Percentiles rank a stretch among this genome's conserved stretches.
phyloP scores from a whole-genome alignment of 192 early-diverging fungal genomes.

The Coemansia sp. region DNA sequence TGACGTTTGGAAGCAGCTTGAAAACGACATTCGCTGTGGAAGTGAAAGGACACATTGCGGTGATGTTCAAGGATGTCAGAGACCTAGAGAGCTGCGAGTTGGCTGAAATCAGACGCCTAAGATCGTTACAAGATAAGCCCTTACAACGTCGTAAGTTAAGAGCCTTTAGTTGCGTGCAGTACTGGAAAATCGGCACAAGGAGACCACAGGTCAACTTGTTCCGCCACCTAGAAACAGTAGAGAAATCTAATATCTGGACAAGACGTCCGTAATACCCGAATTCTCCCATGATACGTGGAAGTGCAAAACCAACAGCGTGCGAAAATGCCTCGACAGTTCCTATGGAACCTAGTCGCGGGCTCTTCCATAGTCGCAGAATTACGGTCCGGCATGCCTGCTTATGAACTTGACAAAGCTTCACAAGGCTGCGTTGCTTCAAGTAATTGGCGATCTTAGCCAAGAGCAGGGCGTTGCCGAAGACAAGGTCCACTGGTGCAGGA shows the following conservation, averaged over 20 bases:
- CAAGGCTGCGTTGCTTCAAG: not conserved
- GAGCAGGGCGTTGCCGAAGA: not conserved
- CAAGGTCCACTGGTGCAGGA: not conserved
- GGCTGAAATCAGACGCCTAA: not conserved
- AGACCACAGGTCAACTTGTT: slow-evolving; percentile 4
- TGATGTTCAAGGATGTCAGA: not conserved
- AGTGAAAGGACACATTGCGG: not conserved
- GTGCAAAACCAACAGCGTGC: not conserved
- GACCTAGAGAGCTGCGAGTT: slow-evolving; percentile 7
- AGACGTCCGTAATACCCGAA: slow-evolving; percentile 10
- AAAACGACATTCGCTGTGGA: not conserved
- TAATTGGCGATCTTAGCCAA: not conserved
- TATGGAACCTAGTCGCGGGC: not conserved
- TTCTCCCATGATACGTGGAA: not conserved
- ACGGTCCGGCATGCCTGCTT: slow-evolving; percentile 13
- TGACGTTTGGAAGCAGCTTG: not conserved
- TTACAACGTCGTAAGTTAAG: slow-evolving; percentile 17
- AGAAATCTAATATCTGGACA: slow-evolving; percentile 13
- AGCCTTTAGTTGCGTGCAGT: not conserved
- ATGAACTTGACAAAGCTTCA: not conserved
- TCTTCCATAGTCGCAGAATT: slow-evolving; percentile 4
- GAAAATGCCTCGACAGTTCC: not conserved
- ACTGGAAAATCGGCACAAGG: not conserved
- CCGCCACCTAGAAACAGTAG: slow-evolving; percentile 6
- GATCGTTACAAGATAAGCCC: not conserved